Base-by-base conservation (phyloP, 2,329 filamentous ascomycete genomes). In the Simplicillium aogashimaense region DNA sequence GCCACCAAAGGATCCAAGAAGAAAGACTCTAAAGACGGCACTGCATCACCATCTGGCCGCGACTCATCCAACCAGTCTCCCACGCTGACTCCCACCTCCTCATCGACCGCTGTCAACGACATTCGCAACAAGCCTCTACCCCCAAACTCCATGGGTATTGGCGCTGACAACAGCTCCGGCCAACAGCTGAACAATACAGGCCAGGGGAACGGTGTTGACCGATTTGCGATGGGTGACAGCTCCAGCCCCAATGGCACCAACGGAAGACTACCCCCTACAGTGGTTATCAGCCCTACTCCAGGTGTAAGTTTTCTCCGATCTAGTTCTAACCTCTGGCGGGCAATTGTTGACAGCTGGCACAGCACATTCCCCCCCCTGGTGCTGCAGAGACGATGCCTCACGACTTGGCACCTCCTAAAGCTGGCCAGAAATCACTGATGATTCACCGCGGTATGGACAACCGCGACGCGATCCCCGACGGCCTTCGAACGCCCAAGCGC, bases 381-480 rank as follows among this genome's bases (percentile, higher is more conserved):
- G 83, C 89, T 43, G 84, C 89, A 48, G 92, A 98, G 67, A 95
- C 90, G 6, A 97, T 98, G 90, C 92, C 92, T 39, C 87, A 94
- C 56, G 92, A 98, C 59, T 80, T 98, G 43, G 87, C 88, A 25
- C 92, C 92, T 40, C 92, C 92, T 14, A 94, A 95, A 64, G 82
- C 86, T 34, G 87, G 87, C 40, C 78, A 84, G 56, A 97, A 97
- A 70, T 92, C 87, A 15, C 68, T 87, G 52, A 78, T 94, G 53
- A 76, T 95, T 45, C 88, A 95, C 59, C 83, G 90, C 44, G 58
- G 60, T 42, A 92, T 87, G 17, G 94, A 89, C 2, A 94, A 94
- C 38, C 95, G 95, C 63, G 92, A 98, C 64, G 63, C 62, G 29
- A 86, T 95, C 45, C 88, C 92, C 29, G 92, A 97, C 63, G 92